Conservation (phyloP, 164 flowering plant genomes). For the Annona squamosa region DNA sequence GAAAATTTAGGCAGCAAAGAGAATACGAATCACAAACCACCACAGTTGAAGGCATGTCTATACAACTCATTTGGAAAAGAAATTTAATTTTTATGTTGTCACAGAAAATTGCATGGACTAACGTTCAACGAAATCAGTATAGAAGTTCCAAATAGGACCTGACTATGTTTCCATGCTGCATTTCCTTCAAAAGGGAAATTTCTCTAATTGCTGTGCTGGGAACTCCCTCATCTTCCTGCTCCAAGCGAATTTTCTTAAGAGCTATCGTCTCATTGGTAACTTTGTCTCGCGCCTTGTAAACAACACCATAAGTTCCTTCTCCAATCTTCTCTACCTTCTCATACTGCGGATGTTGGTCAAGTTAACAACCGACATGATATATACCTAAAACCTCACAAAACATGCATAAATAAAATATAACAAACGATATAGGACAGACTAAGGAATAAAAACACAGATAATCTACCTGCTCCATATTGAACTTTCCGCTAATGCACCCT, state of each 20-base stretch:
- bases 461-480: slow-evolving; percentile 13
- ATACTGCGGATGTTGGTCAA: slow-evolving; percentile 35
- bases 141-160: slow-evolving; percentile 30
- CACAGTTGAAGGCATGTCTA: too few relatives aligned
- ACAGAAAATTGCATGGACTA: too few relatives aligned
- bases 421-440: not conserved
- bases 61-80: too few relatives aligned
- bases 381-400: not conserved
- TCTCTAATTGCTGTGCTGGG: slow-evolving; percentile 95
- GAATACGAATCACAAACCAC: too few relatives aligned
- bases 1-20: too few relatives aligned
- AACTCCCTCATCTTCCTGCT: slow-evolving; percentile 97
- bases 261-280: slow-evolving; percentile 79
- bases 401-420: not conserved
- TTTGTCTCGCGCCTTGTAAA: slow-evolving; percentile 88
- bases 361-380: not conserved
- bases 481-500: not conserved
- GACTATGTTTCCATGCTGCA: slow-evolving; percentile 93
- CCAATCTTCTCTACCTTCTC: slow-evolving; percentile 97
- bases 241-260: slow-evolving; percentile 85
- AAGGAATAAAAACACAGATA: not conserved
- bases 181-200: slow-evolving; percentile 91
- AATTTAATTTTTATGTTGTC: too few relatives aligned
- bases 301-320: slow-evolving; percentile 94
- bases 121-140: not conserved